These are phyloP conservation scores for Pachysandra terminalis DNA, from an alignment of 164 flowering plant genomes.

Conservation along the genomic window DNA sequence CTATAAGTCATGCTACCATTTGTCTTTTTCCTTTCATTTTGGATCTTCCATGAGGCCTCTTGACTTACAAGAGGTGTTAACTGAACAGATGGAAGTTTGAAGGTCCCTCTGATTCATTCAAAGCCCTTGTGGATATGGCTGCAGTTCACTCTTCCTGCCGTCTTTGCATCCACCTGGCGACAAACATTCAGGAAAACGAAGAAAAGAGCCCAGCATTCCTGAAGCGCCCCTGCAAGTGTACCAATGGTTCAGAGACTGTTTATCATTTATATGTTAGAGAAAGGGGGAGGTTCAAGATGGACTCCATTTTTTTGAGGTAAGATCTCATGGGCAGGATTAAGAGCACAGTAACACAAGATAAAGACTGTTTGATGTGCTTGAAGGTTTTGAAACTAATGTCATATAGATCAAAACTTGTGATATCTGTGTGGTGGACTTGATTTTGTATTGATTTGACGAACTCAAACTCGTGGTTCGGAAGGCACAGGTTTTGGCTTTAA, in stretches of 20 bases:
- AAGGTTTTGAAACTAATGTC: too few relatives aligned
- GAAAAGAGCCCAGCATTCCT: conserved; percentile 45
- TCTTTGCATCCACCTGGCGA: conserved; percentile 86
- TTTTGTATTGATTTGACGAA: too few relatives aligned
- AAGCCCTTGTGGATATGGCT: conserved; percentile 98
- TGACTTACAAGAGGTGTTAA: conserved; percentile 3
- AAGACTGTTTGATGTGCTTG: too few relatives aligned
- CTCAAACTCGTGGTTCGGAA: too few relatives aligned
- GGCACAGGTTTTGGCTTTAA: too few relatives aligned
- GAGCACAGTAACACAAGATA: too few relatives aligned
- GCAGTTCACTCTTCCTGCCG: conserved; percentile 99
- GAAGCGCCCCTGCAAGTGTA: conserved; percentile 92
- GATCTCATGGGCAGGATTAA: conserved; percentile 4
- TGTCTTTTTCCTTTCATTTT: conserved; percentile 7
- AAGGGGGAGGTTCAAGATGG: conserved; percentile 90
- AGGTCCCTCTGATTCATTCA: conserved; percentile 98
- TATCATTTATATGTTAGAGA: conserved; percentile 87
- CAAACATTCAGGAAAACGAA: conserved; percentile 60
- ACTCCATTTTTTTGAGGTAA: conserved; percentile 90
- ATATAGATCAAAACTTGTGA: too few relatives aligned
- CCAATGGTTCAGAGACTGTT: conserved; percentile 57
- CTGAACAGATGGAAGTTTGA: conserved; percentile 84
- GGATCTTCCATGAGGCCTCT: neutral
- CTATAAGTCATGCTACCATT: neutral
- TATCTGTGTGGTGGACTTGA: too few relatives aligned